Evolutionary conservation across 1,139 yeast genomes (phyloP).

Genomic region (Nematodospora anomalae): DNA sequence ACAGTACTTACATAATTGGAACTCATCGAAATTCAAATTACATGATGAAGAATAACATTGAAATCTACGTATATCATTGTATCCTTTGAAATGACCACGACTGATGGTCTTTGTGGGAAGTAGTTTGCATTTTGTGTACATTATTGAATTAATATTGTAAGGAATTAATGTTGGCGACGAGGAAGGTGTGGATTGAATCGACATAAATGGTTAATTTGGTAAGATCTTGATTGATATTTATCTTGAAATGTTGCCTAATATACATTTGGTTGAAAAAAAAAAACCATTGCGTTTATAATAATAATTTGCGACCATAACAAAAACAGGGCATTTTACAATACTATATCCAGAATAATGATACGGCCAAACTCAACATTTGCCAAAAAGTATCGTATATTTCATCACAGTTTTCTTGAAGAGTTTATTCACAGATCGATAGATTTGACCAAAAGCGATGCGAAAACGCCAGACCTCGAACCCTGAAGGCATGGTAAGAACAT

Average conservation of each 20-base stretch:
- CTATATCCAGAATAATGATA: too few relatives aligned
- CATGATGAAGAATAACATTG: slow-evolving; percentile 13
- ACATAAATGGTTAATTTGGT: neutral
- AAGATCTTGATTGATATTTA: slow-evolving; percentile 5
- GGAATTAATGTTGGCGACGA: slow-evolving; percentile 2
- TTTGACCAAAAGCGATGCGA: too few relatives aligned
- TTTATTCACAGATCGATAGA: too few relatives aligned
- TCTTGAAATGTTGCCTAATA: neutral
- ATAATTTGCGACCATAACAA: slow-evolving; percentile 2
- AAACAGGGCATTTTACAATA: too few relatives aligned
- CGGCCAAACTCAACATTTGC: too few relatives aligned
- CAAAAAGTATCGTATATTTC: too few relatives aligned
- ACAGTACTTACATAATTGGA: slow-evolving; percentile 23
- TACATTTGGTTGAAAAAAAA: neutral
- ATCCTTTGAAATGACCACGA: slow-evolving; percentile 16
- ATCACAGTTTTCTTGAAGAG: too few relatives aligned
- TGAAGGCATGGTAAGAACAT: too few relatives aligned
- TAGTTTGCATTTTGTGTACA: slow-evolving; percentile 10
- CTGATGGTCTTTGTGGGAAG: slow-evolving; percentile 13
- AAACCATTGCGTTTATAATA: neutral
- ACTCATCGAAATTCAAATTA: slow-evolving; percentile 12
- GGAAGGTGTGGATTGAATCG: neutral
- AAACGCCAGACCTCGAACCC: too few relatives aligned
- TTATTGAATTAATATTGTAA: slow-evolving; percentile 6
- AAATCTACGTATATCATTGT: slow-evolving; percentile 15